Conservation (phyloP, 2,329 filamentous ascomycete species). For the Dichotomopilus funicola region DNA sequence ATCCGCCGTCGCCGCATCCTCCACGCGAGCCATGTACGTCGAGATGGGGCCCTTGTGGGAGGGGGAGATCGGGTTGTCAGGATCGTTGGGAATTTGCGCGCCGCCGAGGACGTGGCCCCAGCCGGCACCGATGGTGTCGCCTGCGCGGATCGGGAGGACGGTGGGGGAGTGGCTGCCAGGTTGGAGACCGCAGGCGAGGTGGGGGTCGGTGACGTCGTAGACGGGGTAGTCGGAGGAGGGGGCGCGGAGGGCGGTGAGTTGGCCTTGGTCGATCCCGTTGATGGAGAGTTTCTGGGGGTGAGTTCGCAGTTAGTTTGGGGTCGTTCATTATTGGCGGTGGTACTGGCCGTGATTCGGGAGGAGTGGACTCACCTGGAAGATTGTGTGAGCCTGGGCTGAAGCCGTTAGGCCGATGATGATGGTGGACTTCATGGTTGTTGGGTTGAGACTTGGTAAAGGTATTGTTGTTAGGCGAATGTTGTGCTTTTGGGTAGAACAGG, state of each 20-base stretch:
- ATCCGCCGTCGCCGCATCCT: neutral
- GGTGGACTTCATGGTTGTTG: neutral
- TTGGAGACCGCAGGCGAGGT: neutral
- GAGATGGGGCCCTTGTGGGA: conserved; percentile 3
- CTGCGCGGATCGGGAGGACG: neutral
- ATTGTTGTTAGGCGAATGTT: no score
- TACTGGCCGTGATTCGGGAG: no score
- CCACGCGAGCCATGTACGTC: neutral
- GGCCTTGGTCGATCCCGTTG: neutral
- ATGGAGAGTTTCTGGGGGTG: neutral
- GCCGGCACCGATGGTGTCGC: neutral
- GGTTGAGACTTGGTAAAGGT: neutral
- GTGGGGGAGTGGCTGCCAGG: neutral
- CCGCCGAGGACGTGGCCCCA: conserved; percentile 2
- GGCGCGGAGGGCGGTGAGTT: neutral
- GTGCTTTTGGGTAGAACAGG: no score
- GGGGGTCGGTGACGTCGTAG: neutral
- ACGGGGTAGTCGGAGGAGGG: neutral
- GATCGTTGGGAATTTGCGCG: neutral
- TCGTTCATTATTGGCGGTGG: neutral
- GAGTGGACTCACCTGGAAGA: neutral
- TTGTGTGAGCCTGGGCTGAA: neutral
- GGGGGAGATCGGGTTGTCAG: neutral
- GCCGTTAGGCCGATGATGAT: neutral
- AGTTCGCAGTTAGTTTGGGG: neutral